Evolutionary conservation across 148 eudicot species (phyloP).

Genomic region (Camellia lanceoleosa): DNA sequence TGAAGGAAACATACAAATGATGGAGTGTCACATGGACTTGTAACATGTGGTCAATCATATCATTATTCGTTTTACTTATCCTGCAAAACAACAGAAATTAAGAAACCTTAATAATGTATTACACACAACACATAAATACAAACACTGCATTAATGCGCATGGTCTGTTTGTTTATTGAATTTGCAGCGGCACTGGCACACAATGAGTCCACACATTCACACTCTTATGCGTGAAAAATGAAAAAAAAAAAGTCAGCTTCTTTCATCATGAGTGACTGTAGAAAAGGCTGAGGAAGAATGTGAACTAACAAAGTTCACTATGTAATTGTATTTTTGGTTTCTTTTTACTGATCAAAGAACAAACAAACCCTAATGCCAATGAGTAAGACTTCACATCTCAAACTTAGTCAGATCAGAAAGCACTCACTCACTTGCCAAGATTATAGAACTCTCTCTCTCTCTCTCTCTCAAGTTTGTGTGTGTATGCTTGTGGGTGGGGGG

Average conservation of each 20-base stretch:
- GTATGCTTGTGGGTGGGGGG: too few species aligned
- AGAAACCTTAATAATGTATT: background rate
- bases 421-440: too few species aligned
- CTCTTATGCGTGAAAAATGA: background rate
- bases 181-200: background rate
- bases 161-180: slow-evolving; percentile 8
- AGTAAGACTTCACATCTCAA: background rate
- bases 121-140: background rate
- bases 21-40: slow-evolving; percentile 16
- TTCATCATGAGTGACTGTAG: background rate
- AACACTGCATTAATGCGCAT: slow-evolving; percentile 12
- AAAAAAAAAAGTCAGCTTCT: background rate
- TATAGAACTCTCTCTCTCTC: too few species aligned
- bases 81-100: slow-evolving; percentile 8
- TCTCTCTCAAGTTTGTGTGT: too few species aligned
- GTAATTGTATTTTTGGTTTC: too few species aligned
- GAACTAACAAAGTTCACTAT: too few species aligned
- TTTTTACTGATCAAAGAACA: too few species aligned
- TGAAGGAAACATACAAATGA: slow-evolving; percentile 17
- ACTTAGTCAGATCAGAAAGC: too few species aligned
- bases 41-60: slow-evolving; percentile 8
- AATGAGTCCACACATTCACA: background rate
- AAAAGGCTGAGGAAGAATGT: too few species aligned
- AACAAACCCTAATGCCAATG: too few species aligned
- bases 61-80: slow-evolving; percentile 14